Conservation (phyloP, 352 stramenopile species). For the Phytophthora parvispora region DNA sequence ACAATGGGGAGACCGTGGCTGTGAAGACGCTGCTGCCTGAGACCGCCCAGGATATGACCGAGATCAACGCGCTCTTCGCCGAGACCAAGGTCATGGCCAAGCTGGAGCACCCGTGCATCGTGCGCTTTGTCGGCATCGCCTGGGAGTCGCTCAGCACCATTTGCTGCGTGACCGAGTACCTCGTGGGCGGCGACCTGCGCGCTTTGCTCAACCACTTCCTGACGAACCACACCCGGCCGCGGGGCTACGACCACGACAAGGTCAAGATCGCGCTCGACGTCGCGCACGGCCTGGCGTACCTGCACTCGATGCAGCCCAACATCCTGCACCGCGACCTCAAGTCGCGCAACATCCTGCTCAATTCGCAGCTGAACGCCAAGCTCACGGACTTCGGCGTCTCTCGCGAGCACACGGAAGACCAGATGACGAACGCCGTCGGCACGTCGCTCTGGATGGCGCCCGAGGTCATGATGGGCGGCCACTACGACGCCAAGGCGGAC, state of each 20-base stretch:
- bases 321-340: conserved; percentile 82
- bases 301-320: conserved; percentile 57
- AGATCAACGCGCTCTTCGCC: conserved; percentile 60
- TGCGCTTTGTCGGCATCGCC: conserved; percentile 72
- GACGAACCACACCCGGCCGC: conserved; percentile 26
- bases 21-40: conserved; percentile 71
- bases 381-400: conserved; percentile 73
- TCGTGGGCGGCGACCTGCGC: conserved; percentile 56
- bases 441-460: conserved; percentile 69
- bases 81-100: conserved; percentile 72
- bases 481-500: conserved; percentile 58
- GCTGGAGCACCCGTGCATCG: conserved; percentile 71
- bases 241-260: conserved; percentile 60
- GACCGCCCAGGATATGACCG: conserved; percentile 53
- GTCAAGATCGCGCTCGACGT: conserved; percentile 62
- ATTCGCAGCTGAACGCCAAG: conserved; percentile 52
- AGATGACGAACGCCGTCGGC: conserved; percentile 59
- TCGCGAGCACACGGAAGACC: conserved; percentile 40
- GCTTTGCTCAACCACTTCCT: conserved; percentile 49
- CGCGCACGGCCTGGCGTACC: conserved; percentile 50
- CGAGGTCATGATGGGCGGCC: conserved; percentile 57
- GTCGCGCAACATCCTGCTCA: conserved; percentile 83
- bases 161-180: conserved; percentile 61
- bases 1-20: conserved; percentile 56
- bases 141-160: conserved; percentile 58